Evolutionary conservation across 192 early-diverging fungal genomes (phyloP), one percentile per base, ranked within the genome.

Genomic region (Linnemannia zychae): DNA sequence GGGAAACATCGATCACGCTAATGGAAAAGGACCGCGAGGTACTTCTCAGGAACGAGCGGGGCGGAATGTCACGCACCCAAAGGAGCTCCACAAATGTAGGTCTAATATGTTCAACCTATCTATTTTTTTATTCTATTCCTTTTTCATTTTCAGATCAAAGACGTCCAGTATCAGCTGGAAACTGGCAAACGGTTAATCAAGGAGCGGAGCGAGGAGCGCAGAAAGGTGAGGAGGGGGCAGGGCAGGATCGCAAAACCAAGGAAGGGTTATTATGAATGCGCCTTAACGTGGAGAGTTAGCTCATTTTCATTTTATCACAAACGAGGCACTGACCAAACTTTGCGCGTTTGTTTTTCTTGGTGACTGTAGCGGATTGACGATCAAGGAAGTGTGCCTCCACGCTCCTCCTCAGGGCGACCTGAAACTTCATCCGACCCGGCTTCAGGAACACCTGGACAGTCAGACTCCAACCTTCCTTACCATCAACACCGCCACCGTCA

Each of bases 1-100:
- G 71, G 53, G 82, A 84, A 12, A 65, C 72, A 7, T 34, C 72
- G n/a, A 16, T 57, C n/a, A 48, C 24, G 20, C 33, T 74, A 5
- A 60, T 57, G 72, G 82, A 84, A 66, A 84, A 74, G 34, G 76
- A 84, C 60, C 76, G 72, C 47, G 82, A 84, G 77, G 82, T 78
- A 78, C 20, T 28, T 44, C 34, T n/a, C 73, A 65, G 37, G 46
- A 47, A 71, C 40, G 46, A 47, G 17, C 28, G 20, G 20, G 24
- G 40, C 37, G 28, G 18, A 31, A 44, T 71, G 40, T 71, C 44
- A 20, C 44, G 28, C 28, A 13, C 24, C 20, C 40, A 24, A 44
- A 48, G 28, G 34, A 15, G 15, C 70, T 71, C 40, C 24, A 40
- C 40, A 71, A 44, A 48, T 48, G 37, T 71, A 71, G 34, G 46